Base-by-base conservation (phyloP, 1,284 basidiomycete genomes). In the Rhodotorula sp. region DNA sequence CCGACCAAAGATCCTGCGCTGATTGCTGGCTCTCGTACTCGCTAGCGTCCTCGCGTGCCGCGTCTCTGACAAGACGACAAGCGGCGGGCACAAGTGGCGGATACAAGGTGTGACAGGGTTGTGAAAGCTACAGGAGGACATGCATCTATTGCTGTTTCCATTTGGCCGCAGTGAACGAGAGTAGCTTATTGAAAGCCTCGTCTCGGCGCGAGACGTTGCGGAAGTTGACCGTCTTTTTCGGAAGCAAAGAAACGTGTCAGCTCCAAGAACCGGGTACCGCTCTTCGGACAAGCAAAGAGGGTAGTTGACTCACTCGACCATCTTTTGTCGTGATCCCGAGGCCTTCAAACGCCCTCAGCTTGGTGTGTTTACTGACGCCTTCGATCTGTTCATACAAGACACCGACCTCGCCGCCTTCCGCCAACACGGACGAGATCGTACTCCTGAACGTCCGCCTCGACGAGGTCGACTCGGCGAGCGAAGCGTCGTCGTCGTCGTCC, bases 121-220 rank as follows among this genome's bases (percentile, higher is more conserved):
- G 37, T 42, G 37, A 12, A 5, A n/a, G 56, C 33, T 37, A n/a
- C 56, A 37, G 29, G n/a, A 29, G 1, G 6, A 12, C 26, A 17
- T 18, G 24, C 26, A 54, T 44, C 45, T 24, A 62, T 5, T 37
- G 22, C 37, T 42, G 46, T 26, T 49, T 37, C 62, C 65, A 60
- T 7, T 42, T 29, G 0, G 37, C 30, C 10, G 62, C 44, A 18
- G 71, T 64, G 8, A 67, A 54, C 6, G 64, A 58, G 5, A 73
- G 57, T 4, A 73, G 44, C 51, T 70, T 73, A 55, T 66, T 72
- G 68, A 74, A 72, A 0, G 60, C 63, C 3, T 72, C 73, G 51
- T 72, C 73, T 22, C 73, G 64, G 5, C 66, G 45, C 4, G 68
- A 46, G 42, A 74, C 68, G 30, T 70, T 72, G 1, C 63, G 45